These are phyloP conservation scores for Xylaria sp. DNA, from an alignment of 2,329 filamentous ascomycete genomes.

Conservation along the genomic window DNA sequence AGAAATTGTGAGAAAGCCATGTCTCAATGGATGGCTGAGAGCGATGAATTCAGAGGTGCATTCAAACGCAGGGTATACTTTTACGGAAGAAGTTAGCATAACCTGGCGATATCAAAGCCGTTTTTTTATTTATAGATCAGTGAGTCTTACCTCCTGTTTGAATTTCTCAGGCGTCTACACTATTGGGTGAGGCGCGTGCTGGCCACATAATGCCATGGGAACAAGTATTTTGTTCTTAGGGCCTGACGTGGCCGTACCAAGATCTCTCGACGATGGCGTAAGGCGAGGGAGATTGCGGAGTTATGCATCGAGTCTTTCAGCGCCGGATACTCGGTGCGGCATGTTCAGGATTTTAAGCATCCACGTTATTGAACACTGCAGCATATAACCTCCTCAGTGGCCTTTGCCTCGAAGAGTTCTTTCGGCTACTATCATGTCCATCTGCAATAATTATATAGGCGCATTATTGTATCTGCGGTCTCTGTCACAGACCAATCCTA, in stretches of 20 bases:
- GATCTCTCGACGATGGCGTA: background rate
- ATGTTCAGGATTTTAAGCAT: background rate
- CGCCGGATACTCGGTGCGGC: background rate
- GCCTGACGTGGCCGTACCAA: constrained; percentile 11
- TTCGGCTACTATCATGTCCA: background rate
- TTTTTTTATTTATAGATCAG: constrained; percentile 8
- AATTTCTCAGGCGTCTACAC: background rate
- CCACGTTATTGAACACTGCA: background rate
- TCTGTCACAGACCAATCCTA: constrained; percentile 1
- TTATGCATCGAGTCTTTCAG: constrained; percentile 9
- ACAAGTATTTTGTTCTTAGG: background rate
- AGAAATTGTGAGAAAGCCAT: background rate
- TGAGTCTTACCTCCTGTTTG: background rate
- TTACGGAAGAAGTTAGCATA: background rate
- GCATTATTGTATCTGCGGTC: constrained; percentile 1
- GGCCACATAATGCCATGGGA: background rate
- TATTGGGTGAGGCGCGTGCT: constrained; percentile 3
- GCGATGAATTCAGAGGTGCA: background rate
- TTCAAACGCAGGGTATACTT: background rate
- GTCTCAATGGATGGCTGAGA: background rate
- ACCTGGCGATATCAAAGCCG: background rate
- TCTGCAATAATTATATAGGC: background rate
- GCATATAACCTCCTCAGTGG: constrained; percentile 11
- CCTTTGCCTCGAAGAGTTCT: constrained; percentile 4
- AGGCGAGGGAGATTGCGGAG: constrained; percentile 6